Conservation (phyloP, 2,329 filamentous ascomycete genomes). For the Chrysoporthe cubensis region DNA sequence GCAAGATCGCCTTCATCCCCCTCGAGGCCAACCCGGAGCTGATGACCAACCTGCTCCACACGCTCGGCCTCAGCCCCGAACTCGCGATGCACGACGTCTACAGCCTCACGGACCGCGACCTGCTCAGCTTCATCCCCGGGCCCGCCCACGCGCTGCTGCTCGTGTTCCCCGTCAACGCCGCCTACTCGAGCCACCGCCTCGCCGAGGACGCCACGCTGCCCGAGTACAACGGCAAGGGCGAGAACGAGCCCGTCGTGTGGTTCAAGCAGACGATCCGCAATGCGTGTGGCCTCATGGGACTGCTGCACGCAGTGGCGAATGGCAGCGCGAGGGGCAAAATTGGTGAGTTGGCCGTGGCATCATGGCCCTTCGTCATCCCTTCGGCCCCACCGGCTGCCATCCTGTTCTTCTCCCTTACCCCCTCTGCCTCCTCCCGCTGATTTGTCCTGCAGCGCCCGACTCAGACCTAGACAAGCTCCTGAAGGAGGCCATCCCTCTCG, state of each 20-base stretch:
- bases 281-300: slow-evolving; percentile 87
- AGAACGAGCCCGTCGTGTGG: slow-evolving; percentile 81
- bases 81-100: slow-evolving; percentile 89
- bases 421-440: neutral
- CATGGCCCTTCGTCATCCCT: neutral
- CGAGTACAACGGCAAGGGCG: slow-evolving; percentile 71
- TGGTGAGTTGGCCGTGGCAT: slow-evolving; percentile 37
- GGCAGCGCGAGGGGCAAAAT: slow-evolving; percentile 70
- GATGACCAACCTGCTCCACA: slow-evolving; percentile 81
- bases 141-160: slow-evolving; percentile 87
- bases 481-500: slow-evolving; percentile 69
- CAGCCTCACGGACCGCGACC: slow-evolving; percentile 82
- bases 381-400: neutral
- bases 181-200: slow-evolving; percentile 77
- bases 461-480: slow-evolving; percentile 70
- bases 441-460: slow-evolving; percentile 42
- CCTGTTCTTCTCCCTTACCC: neutral
- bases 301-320: slow-evolving; percentile 83
- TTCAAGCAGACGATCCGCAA: slow-evolving; percentile 95
- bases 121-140: slow-evolving; percentile 85
- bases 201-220: slow-evolving; percentile 69
- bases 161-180: slow-evolving; percentile 82
- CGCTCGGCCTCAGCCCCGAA: slow-evolving; percentile 78
- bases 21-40: slow-evolving; percentile 82
- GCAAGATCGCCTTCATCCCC: slow-evolving; percentile 53